phyloP scores from a whole-genome alignment of 371 early-diverging fungal genomes.

The Mucor velutinosus region DNA sequence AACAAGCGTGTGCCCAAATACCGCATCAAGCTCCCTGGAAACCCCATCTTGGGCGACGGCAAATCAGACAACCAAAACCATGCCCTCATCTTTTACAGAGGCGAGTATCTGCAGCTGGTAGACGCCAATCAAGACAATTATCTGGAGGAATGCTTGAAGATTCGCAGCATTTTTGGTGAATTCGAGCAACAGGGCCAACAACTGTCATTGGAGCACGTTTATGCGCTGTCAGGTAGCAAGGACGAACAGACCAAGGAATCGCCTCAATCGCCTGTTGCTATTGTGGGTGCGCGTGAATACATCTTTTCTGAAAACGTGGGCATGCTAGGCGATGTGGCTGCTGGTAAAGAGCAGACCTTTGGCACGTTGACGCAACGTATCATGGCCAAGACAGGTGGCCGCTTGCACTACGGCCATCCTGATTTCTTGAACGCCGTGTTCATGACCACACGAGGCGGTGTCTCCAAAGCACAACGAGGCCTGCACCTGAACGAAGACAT shows the following conservation, averaged over 20 bases:
- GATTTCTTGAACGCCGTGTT: constrained; percentile 90
- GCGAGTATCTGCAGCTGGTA: constrained; percentile 86
- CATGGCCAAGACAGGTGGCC: constrained; percentile 84
- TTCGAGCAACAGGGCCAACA: constrained; percentile 72
- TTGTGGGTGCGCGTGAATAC: constrained; percentile 90
- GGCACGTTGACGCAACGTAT: constrained; percentile 89
- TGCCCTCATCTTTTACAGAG: constrained; percentile 84
- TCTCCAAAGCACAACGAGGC: constrained; percentile 90
- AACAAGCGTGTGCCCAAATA: constrained; percentile 75
- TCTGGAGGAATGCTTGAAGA: constrained; percentile 87
- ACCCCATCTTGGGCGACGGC: constrained; percentile 90
- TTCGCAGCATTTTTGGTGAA: constrained; percentile 87
- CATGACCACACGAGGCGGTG: constrained; percentile 88
- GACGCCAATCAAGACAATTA: constrained; percentile 96
- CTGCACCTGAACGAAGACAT: constrained; percentile 94
- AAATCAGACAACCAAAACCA: constrained; percentile 94
- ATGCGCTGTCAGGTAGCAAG: constrained; percentile 17
- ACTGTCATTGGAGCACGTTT: constrained; percentile 35
- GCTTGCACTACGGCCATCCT: constrained; percentile 92
- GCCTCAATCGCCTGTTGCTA: constrained; percentile 74
- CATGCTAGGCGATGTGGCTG: constrained; percentile 88
- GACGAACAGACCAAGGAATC: not conserved
- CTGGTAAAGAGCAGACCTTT: constrained; percentile 90
- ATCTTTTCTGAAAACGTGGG: constrained; percentile 92
- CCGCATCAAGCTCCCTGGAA: constrained; percentile 83